phyloP scores from a whole-genome alignment of 2,329 filamentous ascomycete genomes.

The Alternaria conjuncta region DNA sequence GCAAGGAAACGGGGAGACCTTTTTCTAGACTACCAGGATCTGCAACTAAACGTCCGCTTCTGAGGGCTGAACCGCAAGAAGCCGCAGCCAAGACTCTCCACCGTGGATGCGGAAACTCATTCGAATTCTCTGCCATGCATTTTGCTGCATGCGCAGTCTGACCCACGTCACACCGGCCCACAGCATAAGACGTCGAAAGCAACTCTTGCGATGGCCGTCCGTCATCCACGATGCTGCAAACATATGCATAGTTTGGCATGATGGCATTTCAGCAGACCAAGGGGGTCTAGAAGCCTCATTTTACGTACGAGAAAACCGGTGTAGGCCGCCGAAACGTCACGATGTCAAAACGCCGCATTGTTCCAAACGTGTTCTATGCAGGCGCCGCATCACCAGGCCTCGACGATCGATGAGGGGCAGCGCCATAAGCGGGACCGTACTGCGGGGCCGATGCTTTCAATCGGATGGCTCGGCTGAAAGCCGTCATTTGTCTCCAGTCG shows the following conservation, averaged over 20 bases:
- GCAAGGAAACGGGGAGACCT: slow-evolving; percentile 28
- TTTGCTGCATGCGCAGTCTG: slow-evolving; percentile 18
- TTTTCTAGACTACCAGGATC: slow-evolving; percentile 34
- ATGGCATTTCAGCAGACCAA: slow-evolving; percentile 25
- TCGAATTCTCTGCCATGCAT: slow-evolving; percentile 15
- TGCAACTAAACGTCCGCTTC: slow-evolving; percentile 27
- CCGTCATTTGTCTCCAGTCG: slow-evolving; percentile 3
- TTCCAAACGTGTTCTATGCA: slow-evolving; percentile 25
- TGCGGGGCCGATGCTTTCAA: slow-evolving; percentile 28
- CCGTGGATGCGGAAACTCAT: slow-evolving; percentile 18
- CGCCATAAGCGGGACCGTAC: slow-evolving; percentile 8
- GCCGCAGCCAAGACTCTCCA: slow-evolving; percentile 31
- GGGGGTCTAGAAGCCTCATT: slow-evolving; percentile 16
- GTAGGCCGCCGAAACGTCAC: slow-evolving; percentile 31
- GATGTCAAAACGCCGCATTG: slow-evolving; percentile 21
- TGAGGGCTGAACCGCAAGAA: slow-evolving; percentile 29
- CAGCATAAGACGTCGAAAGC: not conserved
- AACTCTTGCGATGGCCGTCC: slow-evolving; percentile 1
- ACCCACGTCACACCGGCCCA: slow-evolving; percentile 24
- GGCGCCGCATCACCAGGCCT: slow-evolving; percentile 32
- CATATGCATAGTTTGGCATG: slow-evolving; percentile 14
- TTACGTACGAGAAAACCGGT: slow-evolving; percentile 33
- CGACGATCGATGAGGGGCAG: slow-evolving; percentile 34
- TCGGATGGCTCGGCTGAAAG: slow-evolving; percentile 30
- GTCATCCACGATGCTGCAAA: slow-evolving; percentile 3